Base-by-base conservation (phyloP, 2,329 filamentous ascomycete species). In the Rosellinia necatrix region DNA sequence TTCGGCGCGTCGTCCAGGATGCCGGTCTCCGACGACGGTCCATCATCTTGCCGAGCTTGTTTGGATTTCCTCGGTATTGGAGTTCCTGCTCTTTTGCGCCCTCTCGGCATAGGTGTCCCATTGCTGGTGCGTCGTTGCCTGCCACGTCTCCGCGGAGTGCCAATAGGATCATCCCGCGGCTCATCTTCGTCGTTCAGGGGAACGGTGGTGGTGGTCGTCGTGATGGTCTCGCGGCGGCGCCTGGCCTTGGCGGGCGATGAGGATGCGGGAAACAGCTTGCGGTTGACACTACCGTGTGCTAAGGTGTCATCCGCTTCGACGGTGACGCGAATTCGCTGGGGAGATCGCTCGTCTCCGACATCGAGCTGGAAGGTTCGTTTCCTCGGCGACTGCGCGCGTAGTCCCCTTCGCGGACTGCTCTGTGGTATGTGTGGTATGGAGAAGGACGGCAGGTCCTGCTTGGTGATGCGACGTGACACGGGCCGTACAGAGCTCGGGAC, bases 311-410 rank as follows among this genome's bases (percentile, higher is more conserved):
- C 64, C 2, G 81, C 78, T 67, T 85, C 81, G 49, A 84, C 80
- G 8, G 82, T 84, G 49, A 84, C 81, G 40, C 76, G 72, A 38
- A 85, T 73, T 54, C 75, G 77, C 67, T 83, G 80, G 2, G 81
- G 80, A 42, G 80, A 76, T 41, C 67, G 68, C 32, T 74, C 73
- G 62, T 79, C 72, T 42, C 81, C 81, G 22, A 82, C 79, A 60
- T 84, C 80, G 29, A 84, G 76, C 68, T 83, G 78, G 59, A 84
- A 84, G 40, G 74, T 82, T 65, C 79, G 81, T 71, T 82, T 84
- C 44, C 80, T 74, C 34, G 82, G 81, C 37, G 82, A 83, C 13
- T 66, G 59, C 34, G 24, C 63, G 60, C 32, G 77, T 73, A 24
- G 72, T 69, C 56, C 70, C 42, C 48, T 68, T 10, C 76, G 72